phyloP scores from a whole-genome alignment of 2,329 filamentous ascomycete genomes.

The Aspergillus sp. region DNA sequence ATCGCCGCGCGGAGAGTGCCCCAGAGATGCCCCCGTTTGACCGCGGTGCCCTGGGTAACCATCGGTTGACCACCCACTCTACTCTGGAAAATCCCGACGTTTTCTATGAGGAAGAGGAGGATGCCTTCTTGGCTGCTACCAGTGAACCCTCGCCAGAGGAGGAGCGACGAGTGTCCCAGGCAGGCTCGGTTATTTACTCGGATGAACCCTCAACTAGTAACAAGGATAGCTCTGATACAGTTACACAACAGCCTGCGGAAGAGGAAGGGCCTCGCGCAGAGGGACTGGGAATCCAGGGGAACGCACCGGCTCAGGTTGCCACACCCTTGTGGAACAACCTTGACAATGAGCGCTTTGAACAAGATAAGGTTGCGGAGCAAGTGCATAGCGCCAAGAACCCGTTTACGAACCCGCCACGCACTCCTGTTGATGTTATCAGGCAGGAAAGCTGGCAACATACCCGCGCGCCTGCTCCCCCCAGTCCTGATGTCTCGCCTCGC shows the following conservation, averaged over 20 bases:
- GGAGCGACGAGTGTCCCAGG: constrained; percentile 5
- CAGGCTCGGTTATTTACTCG: constrained; percentile 4
- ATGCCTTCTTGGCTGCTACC: constrained; percentile 40
- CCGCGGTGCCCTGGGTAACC: constrained; percentile 32
- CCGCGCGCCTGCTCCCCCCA: constrained; percentile 17
- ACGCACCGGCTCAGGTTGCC: neutral
- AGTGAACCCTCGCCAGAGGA: constrained; percentile 22
- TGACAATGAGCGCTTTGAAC: neutral
- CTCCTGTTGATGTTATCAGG: constrained; percentile 23
- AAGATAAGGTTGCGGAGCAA: constrained; percentile 7
- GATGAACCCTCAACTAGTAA: constrained; percentile 19
- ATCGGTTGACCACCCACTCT: constrained; percentile 32
- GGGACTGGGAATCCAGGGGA: constrained; percentile 25
- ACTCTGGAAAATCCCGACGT: constrained; percentile 40
- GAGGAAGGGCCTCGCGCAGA: constrained; percentile 1
- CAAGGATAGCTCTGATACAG: constrained; percentile 19
- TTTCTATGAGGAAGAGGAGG: constrained; percentile 46
- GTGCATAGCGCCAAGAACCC: constrained; percentile 15
- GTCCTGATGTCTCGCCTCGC: constrained; percentile 31
- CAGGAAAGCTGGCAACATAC: constrained; percentile 22
- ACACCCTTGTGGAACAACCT: neutral
- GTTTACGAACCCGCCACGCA: constrained; percentile 16
- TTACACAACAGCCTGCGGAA: constrained; percentile 16
- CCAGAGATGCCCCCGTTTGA: constrained; percentile 45
- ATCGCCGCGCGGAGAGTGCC: constrained; percentile 45